phyloP scores from a whole-genome alignment of 2,329 filamentous ascomycete species.

The Cordyceps sp. region DNA sequence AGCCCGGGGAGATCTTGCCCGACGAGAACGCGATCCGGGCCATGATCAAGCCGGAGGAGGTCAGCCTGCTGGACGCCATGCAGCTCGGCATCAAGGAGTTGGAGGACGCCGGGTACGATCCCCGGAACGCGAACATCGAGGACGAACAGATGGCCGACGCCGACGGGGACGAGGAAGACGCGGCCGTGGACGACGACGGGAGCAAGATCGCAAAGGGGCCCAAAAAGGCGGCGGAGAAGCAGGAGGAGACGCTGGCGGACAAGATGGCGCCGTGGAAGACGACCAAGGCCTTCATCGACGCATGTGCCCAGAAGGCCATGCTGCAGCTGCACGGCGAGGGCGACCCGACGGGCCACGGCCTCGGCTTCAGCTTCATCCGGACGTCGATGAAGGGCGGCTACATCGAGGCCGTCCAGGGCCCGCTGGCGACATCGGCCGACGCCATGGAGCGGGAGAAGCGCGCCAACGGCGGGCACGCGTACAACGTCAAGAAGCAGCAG shows the following conservation, averaged over 20 bases:
- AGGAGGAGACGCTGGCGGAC: slow-evolving; percentile 61
- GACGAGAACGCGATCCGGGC: slow-evolving; percentile 66
- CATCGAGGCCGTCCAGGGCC: slow-evolving; percentile 60
- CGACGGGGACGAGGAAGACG: slow-evolving; percentile 43
- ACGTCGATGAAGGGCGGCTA: slow-evolving; percentile 98
- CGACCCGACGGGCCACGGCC: slow-evolving; percentile 81
- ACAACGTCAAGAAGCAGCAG: slow-evolving; percentile 93
- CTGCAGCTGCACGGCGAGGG: slow-evolving; percentile 85
- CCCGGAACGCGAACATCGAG: slow-evolving; percentile 41
- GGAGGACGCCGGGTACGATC: slow-evolving; percentile 75
- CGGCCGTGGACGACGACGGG: slow-evolving; percentile 25
- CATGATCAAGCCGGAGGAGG: slow-evolving; percentile 90
- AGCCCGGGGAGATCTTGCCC: slow-evolving; percentile 54
- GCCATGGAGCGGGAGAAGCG: slow-evolving; percentile 77
- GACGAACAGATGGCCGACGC: slow-evolving; percentile 31
- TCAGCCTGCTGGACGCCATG: slow-evolving; percentile 91
- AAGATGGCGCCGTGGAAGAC: slow-evolving; percentile 93
- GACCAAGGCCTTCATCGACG: slow-evolving; percentile 90
- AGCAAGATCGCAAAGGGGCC: slow-evolving; percentile 20
- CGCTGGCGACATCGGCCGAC: slow-evolving; percentile 54
- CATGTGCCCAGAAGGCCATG: slow-evolving; percentile 92
- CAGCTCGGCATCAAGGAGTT: slow-evolving; percentile 86
- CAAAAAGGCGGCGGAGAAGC: slow-evolving; percentile 29
- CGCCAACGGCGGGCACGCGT: slow-evolving; percentile 84
- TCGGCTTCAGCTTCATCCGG: slow-evolving; percentile 93